Conservation (phyloP, 2,329 filamentous ascomycete genomes). For the Huntiella omanensis region DNA sequence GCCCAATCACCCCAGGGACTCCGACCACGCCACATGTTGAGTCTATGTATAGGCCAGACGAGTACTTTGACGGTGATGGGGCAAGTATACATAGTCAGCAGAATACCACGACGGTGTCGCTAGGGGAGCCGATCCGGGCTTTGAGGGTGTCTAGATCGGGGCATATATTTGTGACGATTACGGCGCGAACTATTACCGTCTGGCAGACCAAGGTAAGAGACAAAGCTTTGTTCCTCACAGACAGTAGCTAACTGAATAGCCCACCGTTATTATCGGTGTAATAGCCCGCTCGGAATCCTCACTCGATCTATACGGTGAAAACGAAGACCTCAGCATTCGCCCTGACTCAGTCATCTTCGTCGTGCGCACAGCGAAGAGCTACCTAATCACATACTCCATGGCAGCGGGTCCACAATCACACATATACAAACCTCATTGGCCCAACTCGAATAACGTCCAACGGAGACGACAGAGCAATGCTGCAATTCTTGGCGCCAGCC, state of each 20-base stretch:
- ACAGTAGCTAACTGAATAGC: conserved; percentile 29
- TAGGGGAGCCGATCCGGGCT: conserved; percentile 48
- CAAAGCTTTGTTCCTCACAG: not conserved
- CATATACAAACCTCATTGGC: conserved; percentile 71
- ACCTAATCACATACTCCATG: conserved; percentile 84
- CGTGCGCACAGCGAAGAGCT: conserved; percentile 69
- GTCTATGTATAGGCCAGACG: conserved; percentile 34
- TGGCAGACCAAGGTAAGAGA: conserved; percentile 78
- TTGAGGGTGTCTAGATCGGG: conserved; percentile 62
- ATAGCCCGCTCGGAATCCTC: conserved; percentile 69
- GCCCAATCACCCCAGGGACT: conserved; percentile 31
- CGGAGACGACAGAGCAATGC: conserved; percentile 42
- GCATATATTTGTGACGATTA: conserved; percentile 73
- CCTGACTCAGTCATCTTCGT: conserved; percentile 87
- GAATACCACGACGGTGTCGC: conserved; percentile 14
- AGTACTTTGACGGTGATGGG: conserved; percentile 12
- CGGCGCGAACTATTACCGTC: conserved; percentile 65
- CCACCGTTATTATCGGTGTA: conserved; percentile 70
- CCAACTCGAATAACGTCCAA: conserved; percentile 45
- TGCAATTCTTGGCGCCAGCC: conserved; percentile 33
- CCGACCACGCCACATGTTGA: conserved; percentile 39
- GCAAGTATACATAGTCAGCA: not conserved
- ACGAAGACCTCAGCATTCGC: conserved; percentile 66
- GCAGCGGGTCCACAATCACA: conserved; percentile 64
- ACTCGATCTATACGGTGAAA: conserved; percentile 64